These are phyloP conservation scores for Hippophae tibetana DNA, from an alignment of 306 rosid genomes.

Conservation along the genomic window DNA sequence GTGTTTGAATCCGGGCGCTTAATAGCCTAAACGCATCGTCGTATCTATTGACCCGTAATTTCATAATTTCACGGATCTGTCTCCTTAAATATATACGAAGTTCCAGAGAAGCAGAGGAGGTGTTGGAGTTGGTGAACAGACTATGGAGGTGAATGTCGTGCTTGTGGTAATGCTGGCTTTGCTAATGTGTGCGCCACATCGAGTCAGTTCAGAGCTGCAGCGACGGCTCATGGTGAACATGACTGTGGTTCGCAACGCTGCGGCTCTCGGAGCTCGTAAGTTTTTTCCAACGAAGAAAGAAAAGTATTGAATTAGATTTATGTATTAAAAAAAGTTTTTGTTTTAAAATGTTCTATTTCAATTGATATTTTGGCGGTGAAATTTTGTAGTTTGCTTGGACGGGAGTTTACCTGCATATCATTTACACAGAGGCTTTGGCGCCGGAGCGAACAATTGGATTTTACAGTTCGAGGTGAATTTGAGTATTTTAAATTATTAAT, in stretches of 20 bases:
- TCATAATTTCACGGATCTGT: not conserved
- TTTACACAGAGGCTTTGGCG: conserved; percentile 68
- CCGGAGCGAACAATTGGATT: conserved; percentile 72
- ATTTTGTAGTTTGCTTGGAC: conserved; percentile 68
- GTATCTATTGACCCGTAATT: not conserved
- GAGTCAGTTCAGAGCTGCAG: conserved; percentile 20
- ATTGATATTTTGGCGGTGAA: not conserved
- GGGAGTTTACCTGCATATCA: conserved; percentile 97
- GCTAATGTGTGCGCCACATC: conserved; percentile 24
- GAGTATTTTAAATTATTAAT: not conserved
- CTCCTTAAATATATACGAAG: not conserved
- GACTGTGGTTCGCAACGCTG: conserved; percentile 55
- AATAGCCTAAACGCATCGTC: too few relatives aligned
- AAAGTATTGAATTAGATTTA: not conserved
- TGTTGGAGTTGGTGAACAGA: not conserved
- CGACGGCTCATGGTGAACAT: conserved; percentile 48
- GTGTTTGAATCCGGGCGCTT: too few relatives aligned
- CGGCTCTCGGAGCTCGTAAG: conserved; percentile 68
- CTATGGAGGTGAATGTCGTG: conserved; percentile 18
- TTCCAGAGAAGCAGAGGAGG: not conserved
- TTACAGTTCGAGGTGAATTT: conserved; percentile 75
- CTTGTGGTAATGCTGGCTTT: conserved; percentile 21
- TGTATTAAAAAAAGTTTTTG: not conserved
- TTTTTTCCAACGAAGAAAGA: not conserved
- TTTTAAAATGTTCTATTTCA: not conserved